These are phyloP conservation scores for Leishmania tropica DNA, from an alignment of 208 protist genomes.

Conservation along the genomic window DNA sequence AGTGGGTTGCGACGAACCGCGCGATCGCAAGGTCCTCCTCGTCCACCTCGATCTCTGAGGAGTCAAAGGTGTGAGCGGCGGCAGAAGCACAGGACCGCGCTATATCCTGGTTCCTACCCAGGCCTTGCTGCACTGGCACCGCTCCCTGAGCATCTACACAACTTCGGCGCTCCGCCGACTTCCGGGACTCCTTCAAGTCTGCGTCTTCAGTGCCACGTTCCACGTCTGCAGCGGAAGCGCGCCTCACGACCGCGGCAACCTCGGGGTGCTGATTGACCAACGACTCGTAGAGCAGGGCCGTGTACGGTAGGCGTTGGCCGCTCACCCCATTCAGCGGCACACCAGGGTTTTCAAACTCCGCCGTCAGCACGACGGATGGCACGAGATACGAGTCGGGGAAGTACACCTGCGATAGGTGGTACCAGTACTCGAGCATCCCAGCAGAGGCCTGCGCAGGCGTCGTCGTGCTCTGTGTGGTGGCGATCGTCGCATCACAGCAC, in stretches of 20 bases:
- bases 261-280: slow-evolving; percentile 31
- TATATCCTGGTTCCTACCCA: neutral
- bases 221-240: neutral
- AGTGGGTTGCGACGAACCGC: slow-evolving; percentile 15
- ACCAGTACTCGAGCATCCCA: slow-evolving; percentile 43
- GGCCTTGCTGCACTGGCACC: neutral
- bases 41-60: neutral
- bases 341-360: slow-evolving; percentile 46
- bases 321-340: slow-evolving; percentile 59
- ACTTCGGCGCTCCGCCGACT: neutral
- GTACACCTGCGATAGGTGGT: slow-evolving; percentile 77
- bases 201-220: neutral
- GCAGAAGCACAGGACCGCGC: neutral
- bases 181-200: neutral
- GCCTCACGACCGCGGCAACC: slow-evolving; percentile 22
- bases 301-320: slow-evolving; percentile 35
- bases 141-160: neutral
- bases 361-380: slow-evolving; percentile 37
- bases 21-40: slow-evolving; percentile 7
- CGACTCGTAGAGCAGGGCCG: slow-evolving; percentile 33
- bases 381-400: slow-evolving; percentile 51
- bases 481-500: neutral
- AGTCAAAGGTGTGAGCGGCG: neutral
- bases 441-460: neutral
- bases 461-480: neutral